phyloP scores from a whole-genome alignment of 2,329 filamentous ascomycete genomes.

The Triangularia setosa region DNA sequence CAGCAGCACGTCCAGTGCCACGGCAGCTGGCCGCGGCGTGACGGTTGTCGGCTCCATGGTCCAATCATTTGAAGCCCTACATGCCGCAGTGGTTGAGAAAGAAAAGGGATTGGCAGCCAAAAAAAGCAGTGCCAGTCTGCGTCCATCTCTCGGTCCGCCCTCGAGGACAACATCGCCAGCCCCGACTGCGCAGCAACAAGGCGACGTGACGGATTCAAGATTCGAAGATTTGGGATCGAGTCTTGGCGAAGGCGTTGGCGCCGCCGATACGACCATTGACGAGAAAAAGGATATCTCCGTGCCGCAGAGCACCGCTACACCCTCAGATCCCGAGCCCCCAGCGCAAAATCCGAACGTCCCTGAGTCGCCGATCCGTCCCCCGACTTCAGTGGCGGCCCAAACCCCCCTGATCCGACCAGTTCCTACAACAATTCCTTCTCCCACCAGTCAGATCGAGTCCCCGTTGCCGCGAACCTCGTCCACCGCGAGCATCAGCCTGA shows the following conservation, averaged over 20 bases:
- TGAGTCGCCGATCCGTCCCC: neutral
- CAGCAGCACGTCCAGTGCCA: slow-evolving; percentile 18
- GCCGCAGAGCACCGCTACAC: slow-evolving; percentile 12
- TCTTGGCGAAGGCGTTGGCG: slow-evolving; percentile 13
- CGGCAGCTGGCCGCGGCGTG: slow-evolving; percentile 8
- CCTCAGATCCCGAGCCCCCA: slow-evolving; percentile 10
- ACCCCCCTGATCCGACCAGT: slow-evolving; percentile 21
- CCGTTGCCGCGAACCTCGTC: slow-evolving; percentile 48
- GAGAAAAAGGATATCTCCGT: slow-evolving; percentile 4
- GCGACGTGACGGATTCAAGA: slow-evolving; percentile 11
- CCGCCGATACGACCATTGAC: neutral
- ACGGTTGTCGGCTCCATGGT: slow-evolving; percentile 29
- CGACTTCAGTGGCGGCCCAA: slow-evolving; percentile 7
- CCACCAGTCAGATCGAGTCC: slow-evolving; percentile 26
- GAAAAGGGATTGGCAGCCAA: slow-evolving; percentile 32
- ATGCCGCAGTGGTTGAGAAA: slow-evolving; percentile 26
- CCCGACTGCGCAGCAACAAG: slow-evolving; percentile 16
- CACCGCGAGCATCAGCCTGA: slow-evolving; percentile 42
- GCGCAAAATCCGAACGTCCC: neutral
- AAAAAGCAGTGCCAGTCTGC: slow-evolving; percentile 19
- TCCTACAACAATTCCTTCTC: slow-evolving; percentile 18
- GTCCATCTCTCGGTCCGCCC: slow-evolving; percentile 13
- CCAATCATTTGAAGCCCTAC: slow-evolving; percentile 34
- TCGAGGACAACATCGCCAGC: slow-evolving; percentile 22
- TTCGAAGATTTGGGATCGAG: neutral